Base-by-base conservation (phyloP, 2,329 filamentous ascomycete genomes). In the Malbranchea cinnamomea region DNA sequence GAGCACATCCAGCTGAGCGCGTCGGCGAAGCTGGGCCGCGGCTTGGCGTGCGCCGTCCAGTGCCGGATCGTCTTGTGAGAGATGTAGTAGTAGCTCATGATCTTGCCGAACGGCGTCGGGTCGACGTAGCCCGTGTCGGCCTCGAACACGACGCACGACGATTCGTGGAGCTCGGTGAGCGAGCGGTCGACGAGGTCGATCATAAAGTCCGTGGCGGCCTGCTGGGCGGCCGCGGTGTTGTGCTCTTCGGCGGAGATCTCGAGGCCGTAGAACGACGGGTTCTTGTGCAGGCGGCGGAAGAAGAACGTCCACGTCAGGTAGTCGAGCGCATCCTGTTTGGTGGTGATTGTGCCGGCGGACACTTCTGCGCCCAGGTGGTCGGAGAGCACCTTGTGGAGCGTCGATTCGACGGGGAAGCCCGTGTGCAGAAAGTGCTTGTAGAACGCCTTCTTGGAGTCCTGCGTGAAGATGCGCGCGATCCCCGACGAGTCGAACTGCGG, bases 261-360 rank as follows among this genome's bases (percentile, higher is more conserved):
- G 0, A 98, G 73, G 0, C 91, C 91, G 44, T 98, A 98, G 59
- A 93, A 98, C 0, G 85, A 92, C 1, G 89, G 89, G 45, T 98
- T 98, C 64, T 98, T 98, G 62, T 98, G 89, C 22, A 98, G 61
- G 7, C 89, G 70, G 2, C 91, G 74, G 68, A 98, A 98, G 69
- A 98, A 98, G 63, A 98, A 98, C 1, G 91, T 98, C 89, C 91
- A 98, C 0, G 89, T 98, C 31, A 98, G 60, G 49, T 98, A 98
- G 54, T 98, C 91, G 3, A 98, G 68, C 1, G 89, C 89, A 56
- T 98, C 89, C 56, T 98, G 89, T 55, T 94, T 94, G 6, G 84
- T 92, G 18, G 78, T 64, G 29, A 98, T 81, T 0, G 89, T 98
- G 42, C 82, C 85, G 1, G 89, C 83, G 1, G 85, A 92, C 4